Evolutionary conservation across 768 basidiomycete genomes (phyloP), one percentile per base, ranked within the genome.

Genomic region (Trametes cubensis): DNA sequence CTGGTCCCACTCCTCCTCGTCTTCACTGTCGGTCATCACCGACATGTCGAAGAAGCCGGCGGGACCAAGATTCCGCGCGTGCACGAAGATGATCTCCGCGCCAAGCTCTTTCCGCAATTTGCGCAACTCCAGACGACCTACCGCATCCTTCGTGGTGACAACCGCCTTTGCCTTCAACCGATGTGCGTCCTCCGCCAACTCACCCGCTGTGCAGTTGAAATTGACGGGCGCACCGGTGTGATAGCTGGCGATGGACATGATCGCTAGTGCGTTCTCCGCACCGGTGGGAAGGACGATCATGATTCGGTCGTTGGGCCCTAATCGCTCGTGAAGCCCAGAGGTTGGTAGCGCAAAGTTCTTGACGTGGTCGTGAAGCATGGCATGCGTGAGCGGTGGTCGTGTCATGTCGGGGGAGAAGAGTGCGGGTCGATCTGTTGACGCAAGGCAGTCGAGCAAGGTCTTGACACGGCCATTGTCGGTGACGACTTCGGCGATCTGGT

Each of bases 171-270:
- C 78, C 8, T 74, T 67, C 13, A 82, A 66, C 14, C 79, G 66
- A 23, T 65, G 58, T 11, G 76, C 78, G 63, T 82, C 81, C 39
- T 81, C 79, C 49, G 68, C 70, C 41, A 82, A 70, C 67, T 82
- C 81, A 15, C 74, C 67, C 7, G 77, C 66, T 1, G 81, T 82
- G 56, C 79, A 81, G 62, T 72, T 77, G 20, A 77, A 75, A 63
- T 81, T 82, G 48, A 81, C 76, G 2, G 80, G 81, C 6, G 78
- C 80, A 50, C 78, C 78, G 20, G 80, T 78, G 69, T 81, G 78
- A 62, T 81, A 81, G 53, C 64, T 68, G 17, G 76, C 71, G 17
- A 82, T 60, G 2, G 80, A 73, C 44, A 81, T 74, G n/a, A 82
- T 68, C 0, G 80, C 80, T 3, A 81, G 64, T 3, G 80, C 81